Percentiles rank a stretch among this genome's conserved stretches.
These are phyloP conservation scores for Epichloe coenophiala DNA, from an alignment of 2,329 filamentous ascomycete genomes.

Conservation along the genomic window DNA sequence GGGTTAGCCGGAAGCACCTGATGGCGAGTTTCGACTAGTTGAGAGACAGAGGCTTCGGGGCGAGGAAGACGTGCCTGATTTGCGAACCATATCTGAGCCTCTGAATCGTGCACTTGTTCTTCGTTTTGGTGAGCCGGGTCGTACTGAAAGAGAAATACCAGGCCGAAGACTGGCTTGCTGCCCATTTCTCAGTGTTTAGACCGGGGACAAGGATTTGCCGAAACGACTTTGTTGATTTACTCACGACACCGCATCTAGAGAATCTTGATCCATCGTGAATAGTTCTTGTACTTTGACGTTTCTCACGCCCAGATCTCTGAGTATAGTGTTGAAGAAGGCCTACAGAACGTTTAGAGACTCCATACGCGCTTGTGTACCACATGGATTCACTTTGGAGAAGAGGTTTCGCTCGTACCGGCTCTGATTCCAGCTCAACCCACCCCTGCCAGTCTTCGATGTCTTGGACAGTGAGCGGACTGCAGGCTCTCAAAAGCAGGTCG, in stretches of 20 bases:
- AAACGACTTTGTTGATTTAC: conserved; percentile 9
- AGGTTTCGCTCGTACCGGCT: conserved; percentile 50
- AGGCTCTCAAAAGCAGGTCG: conserved; percentile 30
- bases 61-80: conserved; percentile 51
- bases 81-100: conserved; percentile 67
- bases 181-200: not conserved
- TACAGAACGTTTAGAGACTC: conserved; percentile 17
- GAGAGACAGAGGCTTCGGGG: not conserved
- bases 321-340: conserved; percentile 77
- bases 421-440: conserved; percentile 79
- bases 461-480: conserved; percentile 32
- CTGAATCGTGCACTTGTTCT: conserved; percentile 36
- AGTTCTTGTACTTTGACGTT: conserved; percentile 66
- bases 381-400: too few relatives aligned
- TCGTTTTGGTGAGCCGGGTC: conserved; percentile 39
- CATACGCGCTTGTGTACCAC: not conserved
- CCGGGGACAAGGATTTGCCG: not conserved
- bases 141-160: conserved; percentile 82
- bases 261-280: conserved; percentile 54
- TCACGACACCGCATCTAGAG: conserved; percentile 50
- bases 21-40: not conserved
- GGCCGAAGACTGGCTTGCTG: conserved; percentile 62
- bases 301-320: conserved; percentile 63
- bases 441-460: conserved; percentile 53
- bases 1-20: not conserved